Evolutionary conservation across 495 filamentous ascomycete genomes (phyloP), one percentile per base, ranked within the genome.

Genomic region (Penicillium bovifimosum): DNA sequence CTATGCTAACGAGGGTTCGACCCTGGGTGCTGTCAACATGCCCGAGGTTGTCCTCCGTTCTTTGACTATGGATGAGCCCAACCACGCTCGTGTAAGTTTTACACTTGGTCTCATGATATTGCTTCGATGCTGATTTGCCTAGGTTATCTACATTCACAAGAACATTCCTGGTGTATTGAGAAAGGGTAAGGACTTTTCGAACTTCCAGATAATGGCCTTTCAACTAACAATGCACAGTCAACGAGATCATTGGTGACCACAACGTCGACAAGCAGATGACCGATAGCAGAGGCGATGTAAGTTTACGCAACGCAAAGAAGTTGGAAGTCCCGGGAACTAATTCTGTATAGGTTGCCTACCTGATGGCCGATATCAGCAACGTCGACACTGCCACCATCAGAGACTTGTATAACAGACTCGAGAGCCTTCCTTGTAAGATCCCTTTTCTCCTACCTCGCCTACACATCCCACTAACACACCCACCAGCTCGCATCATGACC

Each of bases 211-310:
- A 2, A 13, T 10, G 27, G 32, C n/a, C 13, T 53, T 10, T 13
- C 18, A n/a, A 16, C 48, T 59, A 14, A 59, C 42, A 24, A 33
- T 13, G n/a, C 24, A 45, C 44, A 86, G 90, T 98, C 41, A 99
- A 97, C 73, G 86, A 90, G 59, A 87, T 96, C 50, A 82, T 97
- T 53, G 88, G 83, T 13, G 84, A 93, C 50, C 91, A 99, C 72
- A 99, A 99, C 64, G 90, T 99, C 54, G 93, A 96, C 66, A 96
- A 96, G 76, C 95, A 99, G 68, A 96, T 91, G 74, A 91, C 89
- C 28, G 95, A 96, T 66, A 93, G 85, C 72, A 84, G 87, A 75
- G 93, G 90, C 58, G 92, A 96, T 69, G 85, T 88, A 70, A 50
- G 80, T 67, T 26, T 41, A 20, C 17, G 13, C 41, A 9, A 17